Evolutionary conservation across 1,284 basidiomycete species (phyloP).

Genomic region (Cryptococcus jaspeensis): DNA sequence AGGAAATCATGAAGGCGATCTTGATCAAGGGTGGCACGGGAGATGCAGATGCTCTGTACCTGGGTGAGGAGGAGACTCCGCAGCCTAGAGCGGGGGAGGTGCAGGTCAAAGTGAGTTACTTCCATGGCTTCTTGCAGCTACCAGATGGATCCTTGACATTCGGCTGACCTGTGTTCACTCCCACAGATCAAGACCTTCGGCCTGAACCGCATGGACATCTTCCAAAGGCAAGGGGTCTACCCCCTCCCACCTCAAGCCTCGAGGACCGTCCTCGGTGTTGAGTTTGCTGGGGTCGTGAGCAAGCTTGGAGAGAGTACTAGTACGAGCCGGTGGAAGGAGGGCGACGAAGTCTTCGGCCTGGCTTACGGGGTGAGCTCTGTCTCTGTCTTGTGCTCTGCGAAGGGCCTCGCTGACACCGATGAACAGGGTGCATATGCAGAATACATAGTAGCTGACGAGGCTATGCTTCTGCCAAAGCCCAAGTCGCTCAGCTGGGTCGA

Average conservation of each 20-base stretch:
- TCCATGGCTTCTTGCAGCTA: slow-evolving; percentile 26
- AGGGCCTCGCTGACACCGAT: slow-evolving; percentile 1
- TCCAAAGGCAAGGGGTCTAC: slow-evolving; percentile 71
- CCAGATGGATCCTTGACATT: slow-evolving; percentile 7
- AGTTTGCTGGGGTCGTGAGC: slow-evolving; percentile 76
- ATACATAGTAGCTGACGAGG: slow-evolving; percentile 68
- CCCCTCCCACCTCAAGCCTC: slow-evolving; percentile 75
- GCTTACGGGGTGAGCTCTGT: slow-evolving; percentile 59
- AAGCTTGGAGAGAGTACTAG: slow-evolving; percentile 58
- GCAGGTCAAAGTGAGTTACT: slow-evolving; percentile 66
- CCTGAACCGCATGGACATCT: slow-evolving; percentile 82
- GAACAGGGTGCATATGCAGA: slow-evolving; percentile 86
- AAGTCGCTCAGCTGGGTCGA: slow-evolving; percentile 72
- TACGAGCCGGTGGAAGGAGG: slow-evolving; percentile 62
- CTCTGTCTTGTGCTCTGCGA: not conserved
- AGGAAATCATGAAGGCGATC: slow-evolving; percentile 69
- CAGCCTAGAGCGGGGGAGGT: slow-evolving; percentile 65
- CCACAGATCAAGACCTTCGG: slow-evolving; percentile 58
- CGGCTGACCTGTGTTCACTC: not conserved
- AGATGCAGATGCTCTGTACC: slow-evolving; percentile 71
- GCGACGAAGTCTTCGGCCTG: slow-evolving; percentile 86
- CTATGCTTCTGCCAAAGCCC: slow-evolving; percentile 75
- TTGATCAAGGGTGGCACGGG: slow-evolving; percentile 78
- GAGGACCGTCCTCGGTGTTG: slow-evolving; percentile 76
- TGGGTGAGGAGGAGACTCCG: slow-evolving; percentile 64